Conservation (phyloP, 306 rosid genomes). For the Argentina anserina region DNA sequence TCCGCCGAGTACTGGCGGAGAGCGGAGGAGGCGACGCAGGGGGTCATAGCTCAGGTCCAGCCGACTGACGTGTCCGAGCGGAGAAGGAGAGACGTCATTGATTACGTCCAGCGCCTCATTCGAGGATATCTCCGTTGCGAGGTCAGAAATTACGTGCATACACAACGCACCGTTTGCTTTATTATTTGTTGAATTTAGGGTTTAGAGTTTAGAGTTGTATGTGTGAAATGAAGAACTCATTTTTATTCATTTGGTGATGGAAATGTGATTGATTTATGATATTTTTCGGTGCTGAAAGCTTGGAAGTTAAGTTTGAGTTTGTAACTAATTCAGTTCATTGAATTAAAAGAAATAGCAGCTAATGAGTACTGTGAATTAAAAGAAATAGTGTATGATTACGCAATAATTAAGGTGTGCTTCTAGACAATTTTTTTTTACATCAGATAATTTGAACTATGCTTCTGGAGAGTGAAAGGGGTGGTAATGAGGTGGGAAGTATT, state of each 20-base stretch:
- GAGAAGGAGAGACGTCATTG: conserved; percentile 43
- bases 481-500: background rate
- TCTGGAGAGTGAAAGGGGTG: background rate
- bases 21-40: conserved; percentile 47
- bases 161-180: background rate
- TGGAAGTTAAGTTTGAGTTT: conserved; percentile 1
- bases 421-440: background rate
- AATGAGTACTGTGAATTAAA: background rate
- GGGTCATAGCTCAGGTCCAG: conserved; percentile 45
- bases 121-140: conserved; percentile 26
- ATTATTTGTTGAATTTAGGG: no score
- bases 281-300: background rate
- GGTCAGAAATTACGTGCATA: conserved; percentile 30
- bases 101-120: conserved; percentile 42
- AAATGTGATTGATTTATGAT: background rate
- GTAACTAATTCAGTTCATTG: background rate
- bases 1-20: conserved; percentile 33
- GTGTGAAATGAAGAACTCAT: background rate
- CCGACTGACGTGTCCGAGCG: conserved; percentile 44
- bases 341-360: background rate
- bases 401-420: background rate
- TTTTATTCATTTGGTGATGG: background rate
- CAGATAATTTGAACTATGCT: background rate
- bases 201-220: no score
- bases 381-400: background rate